A percentile compares a stretch with the other conserved stretches of the same genome.
phyloP scores from a whole-genome alignment of 495 filamentous ascomycete genomes.

The Penicillium samsonianum region DNA sequence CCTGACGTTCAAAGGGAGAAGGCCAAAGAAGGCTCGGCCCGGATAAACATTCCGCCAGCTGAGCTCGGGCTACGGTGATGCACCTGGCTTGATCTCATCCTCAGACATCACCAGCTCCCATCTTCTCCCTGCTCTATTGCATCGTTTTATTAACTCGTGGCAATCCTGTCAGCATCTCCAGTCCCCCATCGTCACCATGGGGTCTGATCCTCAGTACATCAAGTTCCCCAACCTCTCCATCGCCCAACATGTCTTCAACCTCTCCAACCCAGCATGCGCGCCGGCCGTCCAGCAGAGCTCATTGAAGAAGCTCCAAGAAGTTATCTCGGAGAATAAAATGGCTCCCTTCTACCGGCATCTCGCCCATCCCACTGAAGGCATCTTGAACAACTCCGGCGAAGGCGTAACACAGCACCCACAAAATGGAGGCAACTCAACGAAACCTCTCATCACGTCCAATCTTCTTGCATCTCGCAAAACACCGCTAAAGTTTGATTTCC shows the following conservation, averaged over 20 bases:
- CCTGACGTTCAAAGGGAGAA: neutral
- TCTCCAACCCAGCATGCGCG: slow-evolving; percentile 83
- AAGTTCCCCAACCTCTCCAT: slow-evolving; percentile 91
- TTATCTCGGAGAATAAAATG: slow-evolving; percentile 91
- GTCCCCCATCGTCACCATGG: slow-evolving; percentile 63
- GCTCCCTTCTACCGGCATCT: slow-evolving; percentile 94
- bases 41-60: slow-evolving; percentile 47
- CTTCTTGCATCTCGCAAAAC: slow-evolving; percentile 70
- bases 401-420: slow-evolving; percentile 60
- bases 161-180: slow-evolving; percentile 6
- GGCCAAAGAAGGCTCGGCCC: slow-evolving; percentile 16
- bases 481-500: slow-evolving; percentile 62
- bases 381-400: slow-evolving; percentile 78
- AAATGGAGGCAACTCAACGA: slow-evolving; percentile 56
- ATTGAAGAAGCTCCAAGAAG: slow-evolving; percentile 86
- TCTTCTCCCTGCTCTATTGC: slow-evolving; percentile 14
- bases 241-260: slow-evolving; percentile 94
- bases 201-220: slow-evolving; percentile 93
- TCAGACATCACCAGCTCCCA: slow-evolving; percentile 17
- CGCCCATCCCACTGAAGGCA: slow-evolving; percentile 89
- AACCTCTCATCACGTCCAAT: slow-evolving; percentile 55
- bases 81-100: slow-evolving; percentile 28
- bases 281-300: slow-evolving; percentile 67
- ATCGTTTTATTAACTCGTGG: slow-evolving; percentile 10
- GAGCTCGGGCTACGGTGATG: slow-evolving; percentile 46